Evolutionary conservation across 257 asterid genomes (phyloP), one percentile per base, ranked within the genome.

Genomic region (Gynochthodes officinalis): DNA sequence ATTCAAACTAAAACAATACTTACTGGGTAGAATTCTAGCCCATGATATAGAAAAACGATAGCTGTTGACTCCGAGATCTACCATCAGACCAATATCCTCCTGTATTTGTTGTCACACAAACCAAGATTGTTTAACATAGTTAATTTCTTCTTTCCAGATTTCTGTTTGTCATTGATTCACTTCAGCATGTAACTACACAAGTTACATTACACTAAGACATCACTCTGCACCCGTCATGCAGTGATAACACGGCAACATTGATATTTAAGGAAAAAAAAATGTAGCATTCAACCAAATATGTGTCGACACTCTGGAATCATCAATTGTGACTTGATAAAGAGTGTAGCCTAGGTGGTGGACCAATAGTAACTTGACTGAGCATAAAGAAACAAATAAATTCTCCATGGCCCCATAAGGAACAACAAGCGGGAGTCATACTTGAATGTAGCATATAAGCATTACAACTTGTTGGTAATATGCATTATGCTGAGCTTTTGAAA

Each of bases 21-120:
- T 79, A 89, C 96, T 81, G 16, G 96, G 96, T 68, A 89, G 86
- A 74, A 89, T 82, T 78, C 96, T 82, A 53, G 96, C 81, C 96
- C 96, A 89, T 70, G 90, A 76, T 74, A 89, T 83, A n/a, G 92
- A 89, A 66, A 89, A 87, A 15, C 92, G 86, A 50, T 60, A 89
- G 84, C 96, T 85, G 80, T 87, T 78, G 64, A 81, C 83, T 18
- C 90, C 90, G 52, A 89, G 82, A 54, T 79, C 55, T 75, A 79
- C 86, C 96, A 87, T 89, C 61, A 89, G 87, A 54, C 70, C 81
- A 48, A 89, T 72, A 58, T 89, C 92, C 75, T 83, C 89, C 96
- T 89, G 79, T 65, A 64, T 75, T 52, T 23, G 43, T 62, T 60
- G 73, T 40, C 48, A 46, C 18, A 62, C 13, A 75, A 33, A 60